These are phyloP conservation scores for Ampelocalamus luodianensis DNA, from an alignment of 176 grass and related monocot species.

Conservation along the genomic window DNA sequence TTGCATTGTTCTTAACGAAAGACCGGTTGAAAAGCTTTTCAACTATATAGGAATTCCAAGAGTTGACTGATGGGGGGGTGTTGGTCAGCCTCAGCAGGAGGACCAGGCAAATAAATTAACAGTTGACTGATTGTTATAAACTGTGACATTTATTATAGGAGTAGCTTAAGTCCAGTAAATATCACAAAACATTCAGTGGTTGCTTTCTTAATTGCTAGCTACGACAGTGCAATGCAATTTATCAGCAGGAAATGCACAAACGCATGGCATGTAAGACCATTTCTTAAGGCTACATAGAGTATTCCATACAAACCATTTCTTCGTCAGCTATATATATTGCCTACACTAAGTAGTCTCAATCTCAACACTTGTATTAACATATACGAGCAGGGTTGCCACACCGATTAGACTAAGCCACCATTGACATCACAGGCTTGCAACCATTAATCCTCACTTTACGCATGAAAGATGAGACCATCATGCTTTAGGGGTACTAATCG, in stretches of 20 bases:
- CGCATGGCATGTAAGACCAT: neutral
- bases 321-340: neutral
- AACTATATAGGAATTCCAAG: neutral
- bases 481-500: too few species aligned
- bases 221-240: neutral
- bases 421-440: too few species aligned
- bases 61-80: neutral
- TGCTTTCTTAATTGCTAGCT: neutral
- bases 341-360: neutral
- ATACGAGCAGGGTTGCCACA: neutral
- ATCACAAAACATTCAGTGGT: neutral
- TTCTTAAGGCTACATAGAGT: neutral
- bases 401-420: too few species aligned
- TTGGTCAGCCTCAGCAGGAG: neutral
- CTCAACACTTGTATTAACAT: neutral
- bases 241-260: neutral
- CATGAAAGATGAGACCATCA: too few species aligned
- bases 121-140: neutral
- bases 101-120: neutral
- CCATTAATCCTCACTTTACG: too few species aligned
- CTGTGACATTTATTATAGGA: neutral
- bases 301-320: neutral
- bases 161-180: neutral
- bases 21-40: neutral
- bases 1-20: conserved; percentile 44